phyloP scores from a whole-genome alignment of 75 land plant species.

The Pinus tabuliformis region DNA sequence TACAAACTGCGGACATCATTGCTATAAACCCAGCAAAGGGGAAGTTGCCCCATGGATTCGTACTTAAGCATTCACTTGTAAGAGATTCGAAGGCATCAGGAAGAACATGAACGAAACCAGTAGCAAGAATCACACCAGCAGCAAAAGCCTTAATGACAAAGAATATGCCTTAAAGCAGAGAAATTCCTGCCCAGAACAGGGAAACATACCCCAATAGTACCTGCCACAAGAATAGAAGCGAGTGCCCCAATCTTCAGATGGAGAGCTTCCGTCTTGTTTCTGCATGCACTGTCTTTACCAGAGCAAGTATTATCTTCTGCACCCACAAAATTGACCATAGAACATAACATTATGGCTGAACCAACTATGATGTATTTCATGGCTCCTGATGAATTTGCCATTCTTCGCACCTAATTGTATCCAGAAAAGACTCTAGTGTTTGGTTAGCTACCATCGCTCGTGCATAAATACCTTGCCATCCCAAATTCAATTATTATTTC shows the following conservation, averaged over 20 bases:
- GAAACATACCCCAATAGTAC: slow-evolving; percentile 37
- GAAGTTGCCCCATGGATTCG: slow-evolving; percentile 40
- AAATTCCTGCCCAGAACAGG: slow-evolving; percentile 31
- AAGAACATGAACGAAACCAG: slow-evolving; percentile 59
- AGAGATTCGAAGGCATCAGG: slow-evolving; percentile 44
- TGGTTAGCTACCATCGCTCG: too few species aligned
- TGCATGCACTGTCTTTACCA: not conserved
- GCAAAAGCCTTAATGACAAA: slow-evolving; percentile 53
- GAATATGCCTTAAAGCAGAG: slow-evolving; percentile 20
- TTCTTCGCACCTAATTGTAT: too few species aligned
- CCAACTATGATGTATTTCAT: too few species aligned
- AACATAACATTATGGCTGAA: too few species aligned
- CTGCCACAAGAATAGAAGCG: slow-evolving; percentile 28
- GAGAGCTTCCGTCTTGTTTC: slow-evolving; percentile 17
- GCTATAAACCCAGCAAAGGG: slow-evolving; percentile 68
- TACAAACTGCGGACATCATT: slow-evolving; percentile 48
- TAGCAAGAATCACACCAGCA: slow-evolving; percentile 63
- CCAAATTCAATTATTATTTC: too few species aligned
- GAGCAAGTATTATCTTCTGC: too few species aligned
- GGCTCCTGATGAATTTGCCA: too few species aligned
- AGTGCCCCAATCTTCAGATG: slow-evolving; percentile 34
- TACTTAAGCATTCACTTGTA: slow-evolving; percentile 24
- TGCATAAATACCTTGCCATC: too few species aligned
- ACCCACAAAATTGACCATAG: too few species aligned
- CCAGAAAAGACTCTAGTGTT: too few species aligned